Evolutionary conservation across 257 asterid species (phyloP), one percentile per base, ranked within the genome.

Genomic region (Jacaranda mimosifolia): DNA sequence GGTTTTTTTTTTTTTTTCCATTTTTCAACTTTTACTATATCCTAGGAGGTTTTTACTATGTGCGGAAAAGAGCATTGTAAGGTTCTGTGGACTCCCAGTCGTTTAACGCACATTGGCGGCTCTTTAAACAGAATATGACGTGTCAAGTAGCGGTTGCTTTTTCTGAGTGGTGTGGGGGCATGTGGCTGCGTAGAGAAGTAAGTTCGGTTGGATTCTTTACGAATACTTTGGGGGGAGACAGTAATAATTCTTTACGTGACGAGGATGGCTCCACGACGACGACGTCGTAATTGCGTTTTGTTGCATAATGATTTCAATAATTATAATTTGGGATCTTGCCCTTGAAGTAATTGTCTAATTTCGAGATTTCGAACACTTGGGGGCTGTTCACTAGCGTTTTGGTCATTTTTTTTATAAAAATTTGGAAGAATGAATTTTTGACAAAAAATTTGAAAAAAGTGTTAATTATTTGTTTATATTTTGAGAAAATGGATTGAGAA

Each of bases 181-280:
- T 6, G 15, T 11, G 17, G 74, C 2, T 10, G 63, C 32, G 82
- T 53, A 39, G 77, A 51, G 42, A 60, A 58, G 60, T 43, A 42
- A n/a, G 38, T 58, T 35, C 13, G 3, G 55, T 59, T 70, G 40
- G 68, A 78, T 62, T 70, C 72, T 70, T 40, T 51, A 72, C 35
- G 56, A 77, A 77, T 59, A 42, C 52, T 68, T 55, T 13, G 67
- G 69, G 75, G 65, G 58, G 63, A 70, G 56, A 65, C 79, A 19
- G 72, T 59, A 60, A 57, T 46, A 77, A 69, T 78, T 38, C 82
- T 42, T 63, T 63, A 75, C 80, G 67, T 75, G 79, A 52, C 10
- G 19, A 39, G 1, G 52, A 51, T 75, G 55, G 40, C 32, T 26
- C 49, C 35, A 56, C 8, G 11, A 4, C 0, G 40, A 72, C 77